Conservation (phyloP, 2,329 filamentous ascomycete species). For the Teratosphaeria destructans region DNA sequence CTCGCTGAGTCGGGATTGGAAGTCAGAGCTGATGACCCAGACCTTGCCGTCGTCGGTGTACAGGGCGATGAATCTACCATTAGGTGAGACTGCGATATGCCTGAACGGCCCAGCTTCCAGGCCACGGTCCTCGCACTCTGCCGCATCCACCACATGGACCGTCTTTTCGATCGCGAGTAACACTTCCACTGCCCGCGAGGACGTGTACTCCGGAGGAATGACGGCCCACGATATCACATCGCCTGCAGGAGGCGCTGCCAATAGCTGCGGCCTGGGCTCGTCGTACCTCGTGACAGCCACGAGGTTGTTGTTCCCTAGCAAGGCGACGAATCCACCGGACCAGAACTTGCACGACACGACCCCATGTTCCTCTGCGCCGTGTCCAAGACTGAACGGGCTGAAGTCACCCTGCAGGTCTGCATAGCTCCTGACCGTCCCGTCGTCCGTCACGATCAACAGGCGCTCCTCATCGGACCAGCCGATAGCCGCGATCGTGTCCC, state of each 20-base stretch:
- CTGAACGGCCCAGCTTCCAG: slow-evolving; percentile 87
- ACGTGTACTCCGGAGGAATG: slow-evolving; percentile 75
- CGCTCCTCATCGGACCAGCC: slow-evolving; percentile 97
- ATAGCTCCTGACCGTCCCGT: slow-evolving; percentile 84
- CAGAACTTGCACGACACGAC: slow-evolving; percentile 90
- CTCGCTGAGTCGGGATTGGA: slow-evolving; percentile 83
- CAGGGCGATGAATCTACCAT: slow-evolving; percentile 76
- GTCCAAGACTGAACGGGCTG: slow-evolving; percentile 82
- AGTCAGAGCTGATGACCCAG: slow-evolving; percentile 91
- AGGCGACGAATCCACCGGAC: slow-evolving; percentile 79
- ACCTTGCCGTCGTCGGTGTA: slow-evolving; percentile 78
- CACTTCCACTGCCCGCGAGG: slow-evolving; percentile 88
- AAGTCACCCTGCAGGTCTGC: slow-evolving; percentile 91
- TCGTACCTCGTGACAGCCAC: slow-evolving; percentile 81
- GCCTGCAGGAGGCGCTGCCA: slow-evolving; percentile 67
- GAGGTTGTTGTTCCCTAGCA: slow-evolving; percentile 78
- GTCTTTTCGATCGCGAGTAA: slow-evolving; percentile 76
- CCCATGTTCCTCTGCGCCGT: slow-evolving; percentile 76
- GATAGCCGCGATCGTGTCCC: slow-evolving; percentile 71
- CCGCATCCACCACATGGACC: slow-evolving; percentile 75
- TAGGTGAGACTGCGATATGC: slow-evolving; percentile 82
- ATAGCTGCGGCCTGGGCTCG: slow-evolving; percentile 75
- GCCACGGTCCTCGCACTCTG: slow-evolving; percentile 81
- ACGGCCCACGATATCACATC: slow-evolving; percentile 81
- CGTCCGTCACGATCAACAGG: slow-evolving; percentile 74